Base-by-base conservation (phyloP, 176 grass and related monocot species). In the Eleusine indica region DNA sequence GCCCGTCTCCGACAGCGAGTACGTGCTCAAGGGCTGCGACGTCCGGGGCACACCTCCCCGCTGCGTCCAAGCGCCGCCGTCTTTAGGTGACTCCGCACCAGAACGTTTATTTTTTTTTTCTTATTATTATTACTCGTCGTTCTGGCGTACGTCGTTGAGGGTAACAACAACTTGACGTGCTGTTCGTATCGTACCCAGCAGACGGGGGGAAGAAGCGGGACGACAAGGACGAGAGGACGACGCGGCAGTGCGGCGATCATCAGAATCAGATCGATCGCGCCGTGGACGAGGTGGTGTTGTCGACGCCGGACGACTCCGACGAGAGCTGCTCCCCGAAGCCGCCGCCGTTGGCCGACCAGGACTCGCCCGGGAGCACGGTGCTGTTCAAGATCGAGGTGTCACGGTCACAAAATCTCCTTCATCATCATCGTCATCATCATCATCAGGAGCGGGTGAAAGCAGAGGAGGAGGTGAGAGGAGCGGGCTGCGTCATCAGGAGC, bases 21-120 rank as follows among this genome's bases (percentile, higher is more conserved):
- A 86, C 87, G 87, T 92, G 12, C 78, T 94, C 74, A 92, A 90
- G 68, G 93, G 90, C 82, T 92, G 79, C 75, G 85, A 94, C 80
- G 76, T 88, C 75, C 74, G 70, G 21, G 54, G 53, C 47, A 39
- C 47, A 44, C 58, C 80, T 83, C 77, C 81, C 56, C 63, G 64
- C 30, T 52, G 38, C 66, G 14, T 29, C 71, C 78, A 21, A 64
- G 28, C 14, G 71, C 32, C 80, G 17, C 35, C 30, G 72, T 65
- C 88, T 7, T 19, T 57, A 76, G 83, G 83, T 87, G 56, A 49
- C 22, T 10, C 35, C 19, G 17, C 3, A 8, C 12, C 48, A 21
- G 35, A 41, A 53, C 37, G 9, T 0, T 0, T 58, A 18, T 37
- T 38, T 28, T 47, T 10, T 53, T 83, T 52, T 66, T 44, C 22